Evolutionary conservation across 305 asterid genomes (phyloP), one percentile per base, ranked within the genome.

Genomic region (Ajuga reptans): DNA sequence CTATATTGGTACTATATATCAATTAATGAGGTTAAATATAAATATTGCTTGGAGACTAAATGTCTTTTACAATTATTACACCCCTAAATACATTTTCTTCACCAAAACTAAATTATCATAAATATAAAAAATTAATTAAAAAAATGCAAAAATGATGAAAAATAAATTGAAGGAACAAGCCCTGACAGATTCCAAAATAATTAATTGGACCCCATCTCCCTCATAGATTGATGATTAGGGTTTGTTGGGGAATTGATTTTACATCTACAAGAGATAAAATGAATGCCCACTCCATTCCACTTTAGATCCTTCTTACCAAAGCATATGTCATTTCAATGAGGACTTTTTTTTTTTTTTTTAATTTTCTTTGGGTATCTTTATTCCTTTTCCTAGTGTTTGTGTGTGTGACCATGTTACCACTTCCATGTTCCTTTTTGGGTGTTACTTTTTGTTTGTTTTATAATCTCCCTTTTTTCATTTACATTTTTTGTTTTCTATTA

Each of bases 381-480:
- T 78, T 54, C 83, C 73, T 66, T 71, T 73, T 68, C 55, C 62
- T 29, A 46, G 41, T 72, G 76, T 46, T 61, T 71, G 73, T 74
- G 72, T 72, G 62, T 60, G 70, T 61, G 67, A 75, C 72, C 75
- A 75, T 78, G 76, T 73, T 69, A 72, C 75, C 82, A 69, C 78
- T 69, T 60, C 51, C 36, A 54, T 52, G 8, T 34, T 16, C 50
- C 64, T 57, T 81, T 77, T 34, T 51, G 73, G 41, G 55, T 63
- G 75, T 72, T 59, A 66, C 82, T 81, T 81, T 81, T 77, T 82
- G 82, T 82, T 82, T 65, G 79, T 78, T 81, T 74, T 75, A 77
- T 71, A 61, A 61, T 41, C 72, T 49, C 17, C n/a, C 7, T 39
- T 39, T 59, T 47, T 68, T 55, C 56, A 31, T 34, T 34, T 47